These are phyloP conservation scores for Rehmannia glutinosa DNA, from an alignment of 257 asterid species.

Conservation along the genomic window DNA sequence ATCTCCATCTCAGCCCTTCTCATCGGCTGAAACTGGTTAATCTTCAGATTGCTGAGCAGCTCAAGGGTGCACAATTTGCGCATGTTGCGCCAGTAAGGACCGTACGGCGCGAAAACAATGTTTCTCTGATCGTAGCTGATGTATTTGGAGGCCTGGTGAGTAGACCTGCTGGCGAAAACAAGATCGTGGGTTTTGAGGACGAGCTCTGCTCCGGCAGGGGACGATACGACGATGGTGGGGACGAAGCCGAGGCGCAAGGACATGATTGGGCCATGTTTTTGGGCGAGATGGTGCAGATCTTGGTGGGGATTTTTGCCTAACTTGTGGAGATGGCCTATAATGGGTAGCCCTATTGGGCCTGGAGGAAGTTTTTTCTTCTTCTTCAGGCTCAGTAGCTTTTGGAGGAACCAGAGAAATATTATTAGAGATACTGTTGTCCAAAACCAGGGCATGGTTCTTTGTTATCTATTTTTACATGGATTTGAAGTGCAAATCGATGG, in stretches of 20 bases:
- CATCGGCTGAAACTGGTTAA: slow-evolving; percentile 21
- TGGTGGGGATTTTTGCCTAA: slow-evolving; percentile 25
- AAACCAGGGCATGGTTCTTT: background rate
- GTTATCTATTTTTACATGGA: too few relatives aligned
- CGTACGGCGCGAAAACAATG: slow-evolving; percentile 20
- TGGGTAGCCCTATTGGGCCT: slow-evolving; percentile 21
- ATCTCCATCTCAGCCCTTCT: slow-evolving; percentile 19
- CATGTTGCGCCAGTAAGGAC: slow-evolving; percentile 34
- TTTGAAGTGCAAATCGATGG: too few relatives aligned
- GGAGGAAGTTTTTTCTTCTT: slow-evolving; percentile 20
- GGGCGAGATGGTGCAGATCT: slow-evolving; percentile 10
- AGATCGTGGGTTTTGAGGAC: slow-evolving; percentile 27
- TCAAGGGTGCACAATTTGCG: slow-evolving; percentile 27
- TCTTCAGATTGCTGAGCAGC: slow-evolving; percentile 22
- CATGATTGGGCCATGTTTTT: slow-evolving; percentile 23
- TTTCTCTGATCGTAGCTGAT: slow-evolving; percentile 13
- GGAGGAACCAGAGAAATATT: background rate
- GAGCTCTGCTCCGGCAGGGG: slow-evolving; percentile 27
- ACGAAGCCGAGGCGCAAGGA: slow-evolving; percentile 16
- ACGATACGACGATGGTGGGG: slow-evolving; percentile 28
- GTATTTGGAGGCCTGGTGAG: background rate
- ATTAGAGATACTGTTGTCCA: background rate
- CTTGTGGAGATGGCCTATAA: slow-evolving; percentile 29
- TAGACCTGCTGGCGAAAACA: slow-evolving; percentile 17
- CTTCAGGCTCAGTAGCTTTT: background rate